These are phyloP conservation scores for Epichloe elymi DNA, from an alignment of 2,329 filamentous ascomycete genomes.

Conservation along the genomic window DNA sequence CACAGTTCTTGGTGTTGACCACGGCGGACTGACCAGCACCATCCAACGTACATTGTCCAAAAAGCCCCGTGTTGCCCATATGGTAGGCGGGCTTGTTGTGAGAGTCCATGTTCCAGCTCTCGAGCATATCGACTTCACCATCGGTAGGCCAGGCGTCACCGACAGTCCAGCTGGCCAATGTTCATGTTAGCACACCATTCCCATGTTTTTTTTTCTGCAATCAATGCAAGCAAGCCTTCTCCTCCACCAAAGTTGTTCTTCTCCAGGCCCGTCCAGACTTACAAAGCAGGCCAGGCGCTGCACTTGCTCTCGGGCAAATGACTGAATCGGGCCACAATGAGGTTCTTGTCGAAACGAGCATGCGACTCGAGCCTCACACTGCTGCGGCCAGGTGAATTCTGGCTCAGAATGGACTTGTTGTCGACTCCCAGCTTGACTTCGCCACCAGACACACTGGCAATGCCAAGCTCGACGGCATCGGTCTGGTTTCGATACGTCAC, in stretches of 20 bases:
- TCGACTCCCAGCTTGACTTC: slow-evolving; percentile 27
- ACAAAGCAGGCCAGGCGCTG: slow-evolving; percentile 61
- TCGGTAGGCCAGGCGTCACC: slow-evolving; percentile 43
- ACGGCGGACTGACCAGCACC: slow-evolving; percentile 16
- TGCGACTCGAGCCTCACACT: slow-evolving; percentile 56
- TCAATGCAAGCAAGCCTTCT: no score
- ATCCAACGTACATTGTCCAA: slow-evolving; percentile 24
- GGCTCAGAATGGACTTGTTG: slow-evolving; percentile 11
- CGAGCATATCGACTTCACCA: slow-evolving; percentile 57
- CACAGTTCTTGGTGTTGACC: slow-evolving; percentile 25
- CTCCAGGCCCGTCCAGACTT: slow-evolving; percentile 11
- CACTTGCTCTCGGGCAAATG: slow-evolving; percentile 56
- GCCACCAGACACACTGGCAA: no score
- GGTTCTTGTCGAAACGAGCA: slow-evolving; percentile 47
- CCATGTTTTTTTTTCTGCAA: no score
- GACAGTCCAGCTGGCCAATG: slow-evolving; percentile 29
- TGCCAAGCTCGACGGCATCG: slow-evolving; percentile 14
- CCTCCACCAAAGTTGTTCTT: no score
- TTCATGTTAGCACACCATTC: background rate
- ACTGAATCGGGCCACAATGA: slow-evolving; percentile 55
- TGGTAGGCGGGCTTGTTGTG: slow-evolving; percentile 31
- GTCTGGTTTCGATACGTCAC: slow-evolving; percentile 37
- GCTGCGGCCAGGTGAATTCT: slow-evolving; percentile 23
- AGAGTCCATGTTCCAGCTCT: slow-evolving; percentile 42
- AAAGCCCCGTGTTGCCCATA: slow-evolving; percentile 23